A percentile compares a stretch with the other conserved stretches of the same genome.
Conservation (phyloP, 305 asterid genomes). For the Fraxinus sp. region DNA sequence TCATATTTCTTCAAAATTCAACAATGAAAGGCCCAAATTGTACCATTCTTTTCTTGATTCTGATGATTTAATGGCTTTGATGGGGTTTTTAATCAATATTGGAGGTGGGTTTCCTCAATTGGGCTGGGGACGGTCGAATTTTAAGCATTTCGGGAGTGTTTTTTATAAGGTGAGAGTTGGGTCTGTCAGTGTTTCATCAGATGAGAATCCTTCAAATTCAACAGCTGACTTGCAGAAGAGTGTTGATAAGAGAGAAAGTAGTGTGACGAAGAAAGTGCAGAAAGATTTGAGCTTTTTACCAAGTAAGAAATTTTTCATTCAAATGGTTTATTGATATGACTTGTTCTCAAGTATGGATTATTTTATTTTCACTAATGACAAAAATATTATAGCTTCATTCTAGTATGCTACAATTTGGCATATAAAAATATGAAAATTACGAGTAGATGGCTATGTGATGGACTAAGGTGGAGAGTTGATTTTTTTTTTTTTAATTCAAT, state of each 20-base stretch:
- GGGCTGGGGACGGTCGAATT: neutral
- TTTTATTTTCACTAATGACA: neutral
- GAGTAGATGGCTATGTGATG: neutral
- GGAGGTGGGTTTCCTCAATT: neutral
- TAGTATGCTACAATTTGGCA: neutral
- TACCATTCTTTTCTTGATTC: neutral
- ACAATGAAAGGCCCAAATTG: neutral
- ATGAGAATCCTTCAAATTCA: conserved; percentile 10
- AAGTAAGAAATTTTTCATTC: conserved; percentile 5
- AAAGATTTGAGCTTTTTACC: conserved; percentile 14
- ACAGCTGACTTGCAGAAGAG: neutral
- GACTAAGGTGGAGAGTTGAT: neutral
- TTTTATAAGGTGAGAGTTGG: neutral
- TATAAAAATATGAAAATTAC: neutral
- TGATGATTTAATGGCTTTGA: neutral
- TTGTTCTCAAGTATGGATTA: neutral
- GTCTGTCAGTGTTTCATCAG: neutral
- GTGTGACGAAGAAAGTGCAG: neutral
- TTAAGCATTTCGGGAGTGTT: neutral
- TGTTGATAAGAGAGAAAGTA: neutral
- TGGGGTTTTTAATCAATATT: neutral
- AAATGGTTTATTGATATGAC: neutral
- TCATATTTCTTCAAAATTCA: neutral
- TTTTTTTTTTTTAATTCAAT: too few relatives aligned
- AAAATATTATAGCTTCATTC: neutral